Evolutionary conservation across 139 green algal genomes (phyloP), one percentile per base, ranked within the genome.

Genomic region (Chlamydomonas incerta): DNA sequence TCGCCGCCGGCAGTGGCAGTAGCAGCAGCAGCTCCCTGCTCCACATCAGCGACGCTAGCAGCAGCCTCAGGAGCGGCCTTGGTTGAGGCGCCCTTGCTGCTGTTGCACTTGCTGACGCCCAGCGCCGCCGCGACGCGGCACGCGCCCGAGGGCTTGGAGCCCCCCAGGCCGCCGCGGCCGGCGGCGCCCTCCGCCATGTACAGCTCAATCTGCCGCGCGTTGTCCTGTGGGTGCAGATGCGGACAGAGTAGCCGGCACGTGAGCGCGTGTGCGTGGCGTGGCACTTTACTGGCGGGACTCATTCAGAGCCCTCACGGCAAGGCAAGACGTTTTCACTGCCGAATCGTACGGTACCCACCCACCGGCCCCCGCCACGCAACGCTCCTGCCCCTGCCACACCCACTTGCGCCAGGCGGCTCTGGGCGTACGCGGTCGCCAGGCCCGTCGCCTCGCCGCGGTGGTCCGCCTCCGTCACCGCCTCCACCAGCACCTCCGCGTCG

Each of bases 401-500:
- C 41, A 50, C 41, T 8, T 50, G 41, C 41, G 41, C 41, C 77
- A 84, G 63, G 46, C 23, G n/a, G 77, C 77, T 84, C 20, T 66
- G 68, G 47, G 52, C n/a, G 68, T 87, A 87, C 21, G 31, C 60
- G 0, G 17, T 58, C 62, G 82, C 82, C 60, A 87, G 72, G 37
- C 31, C n/a, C 46, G 5, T 46, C 31, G 82, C 60, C 58, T 81
- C 67, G 1, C 72, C 72, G 2, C 58, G 31, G n/a, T 73, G 57
- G 82, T 87, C 82, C 37, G 82, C 82, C 71, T 82, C 82, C 62
- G 82, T 87, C n/a, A 87, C 72, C 58, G 46, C 37, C 46, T 87
- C 72, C 37, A 81, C 72, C 37, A 87, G 46, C 41, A 81, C 33
- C 72, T 87, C 82, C 15, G 82, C 60, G 26, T 83, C 82, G 47